Base-by-base conservation (phyloP, 177 flowering plant genomes). In the Vitis hybrid region DNA sequence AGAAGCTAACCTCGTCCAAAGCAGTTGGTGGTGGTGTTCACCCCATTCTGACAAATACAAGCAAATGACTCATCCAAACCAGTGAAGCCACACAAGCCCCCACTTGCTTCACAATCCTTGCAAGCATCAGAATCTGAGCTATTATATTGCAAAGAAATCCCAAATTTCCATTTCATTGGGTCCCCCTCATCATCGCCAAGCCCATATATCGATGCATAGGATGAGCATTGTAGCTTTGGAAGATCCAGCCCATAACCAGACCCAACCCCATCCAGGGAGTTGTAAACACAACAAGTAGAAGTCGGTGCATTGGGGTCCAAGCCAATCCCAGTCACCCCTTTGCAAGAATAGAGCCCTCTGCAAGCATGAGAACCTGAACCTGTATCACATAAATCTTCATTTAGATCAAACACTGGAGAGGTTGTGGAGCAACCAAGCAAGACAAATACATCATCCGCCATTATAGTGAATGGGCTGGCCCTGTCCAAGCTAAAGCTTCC, bases 211-310 rank as follows among this genome's bases (percentile, higher is more conserved):
- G 90, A 74, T 0, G 91, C 62, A 38, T 89, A 89, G 0, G 94
- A 87, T 1, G 91, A 82, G 77, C 94, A 89, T 61, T 86, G 91
- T 9, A 89, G 88, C 83, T 82, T 87, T 1, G 90, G 90, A n/a
- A 87, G 83, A 75, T 86, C 87, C 70, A 89, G 33, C 3, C 70
- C 51, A 70, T 68, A 81, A 12, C 88, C 85, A 11, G 79, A 62
- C 2, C 82, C 85, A 17, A 75, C 13, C 15, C 69, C 75, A 24
- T 28, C 15, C 2, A 78, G 78, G 2, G 90, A 75, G 10, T 82
- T 76, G 53, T 89, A 89, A 3, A 86, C 89, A 77, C 94, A 89
- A 64, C 91, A 87, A 2, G 89, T 86, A 2, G 89, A 85, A 4
- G 66, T 66, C 0, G 89, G 84, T 18, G 74, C 88, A 76, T 82